phyloP scores from a whole-genome alignment of 2,329 filamentous ascomycete species.

The Shiraia sp. region DNA sequence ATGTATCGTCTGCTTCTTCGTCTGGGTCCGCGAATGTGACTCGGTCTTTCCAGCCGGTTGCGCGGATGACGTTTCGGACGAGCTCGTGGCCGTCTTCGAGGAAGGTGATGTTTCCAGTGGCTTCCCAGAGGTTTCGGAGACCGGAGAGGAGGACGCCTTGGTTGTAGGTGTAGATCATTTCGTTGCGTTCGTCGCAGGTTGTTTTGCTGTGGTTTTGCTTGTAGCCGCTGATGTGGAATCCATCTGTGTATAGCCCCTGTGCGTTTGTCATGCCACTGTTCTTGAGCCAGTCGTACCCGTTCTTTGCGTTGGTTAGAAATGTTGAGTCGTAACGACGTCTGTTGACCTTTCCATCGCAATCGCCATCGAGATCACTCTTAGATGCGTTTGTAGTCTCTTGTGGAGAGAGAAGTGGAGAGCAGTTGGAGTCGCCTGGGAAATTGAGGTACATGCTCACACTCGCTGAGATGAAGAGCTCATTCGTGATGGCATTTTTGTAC shows the following conservation, averaged over 20 bases:
- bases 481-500: slow-evolving; percentile 97
- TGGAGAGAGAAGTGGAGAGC: slow-evolving; percentile 64
- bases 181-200: slow-evolving; percentile 77
- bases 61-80: slow-evolving; percentile 71
- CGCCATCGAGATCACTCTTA: slow-evolving; percentile 6
- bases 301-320: slow-evolving; percentile 73
- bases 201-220: slow-evolving; percentile 63
- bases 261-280: slow-evolving; percentile 78
- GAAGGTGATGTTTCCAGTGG: slow-evolving; percentile 72
- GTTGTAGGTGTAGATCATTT: slow-evolving; percentile 95
- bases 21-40: slow-evolving; percentile 5
- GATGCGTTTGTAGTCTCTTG: slow-evolving; percentile 14
- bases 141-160: slow-evolving; percentile 88
- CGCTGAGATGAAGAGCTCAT: slow-evolving; percentile 84
- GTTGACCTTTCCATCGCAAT: slow-evolving; percentile 7
- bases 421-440: slow-evolving; percentile 79
- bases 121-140: slow-evolving; percentile 76
- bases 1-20: slow-evolving; percentile 41
- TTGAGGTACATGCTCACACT: slow-evolving; percentile 88
- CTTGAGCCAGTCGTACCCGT: slow-evolving; percentile 80
- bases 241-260: slow-evolving; percentile 78
- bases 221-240: slow-evolving; percentile 78
- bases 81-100: slow-evolving; percentile 80
- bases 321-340: slow-evolving; percentile 56
- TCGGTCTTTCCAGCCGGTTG: slow-evolving; percentile 67